Base-by-base conservation (phyloP, 805 yeast genomes). In the Hermanozyma aechmeae region DNA sequence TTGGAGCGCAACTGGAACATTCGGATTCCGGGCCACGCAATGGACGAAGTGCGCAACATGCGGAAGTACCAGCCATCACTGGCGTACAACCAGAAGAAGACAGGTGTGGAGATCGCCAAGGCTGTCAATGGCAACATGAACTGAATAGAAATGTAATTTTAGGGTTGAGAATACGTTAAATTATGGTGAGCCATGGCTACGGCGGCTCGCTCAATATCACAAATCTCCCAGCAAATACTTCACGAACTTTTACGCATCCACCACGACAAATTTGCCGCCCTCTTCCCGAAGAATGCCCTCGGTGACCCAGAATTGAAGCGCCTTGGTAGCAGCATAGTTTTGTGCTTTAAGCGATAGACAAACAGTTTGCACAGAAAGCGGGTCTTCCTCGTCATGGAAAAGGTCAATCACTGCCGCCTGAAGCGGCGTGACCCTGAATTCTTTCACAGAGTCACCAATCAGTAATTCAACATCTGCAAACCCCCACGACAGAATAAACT, bases 1-100 rank as follows among this genome's bases (percentile, higher is more conserved):
- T 63, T 92, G 43, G 95, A 86, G 45, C 73, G 82, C 44, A 86
- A 87, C 53, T 89, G 96, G 96, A 87, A 89, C 53, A 84, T 92
- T 31, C 74, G 93, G 42, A 73, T 89, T 17, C 97, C 98, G 0
- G 98, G 97, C 4, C 86, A 76, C 53, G 73, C 93, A 8, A 76
- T 85, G 39, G 98, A 89, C 56, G 97, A 87, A 45, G 79, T 89
- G 25, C 67, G 96, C 45, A 69, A 75, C 46, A 73, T 79, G 13
- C 65, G 86, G 45, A 80, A 76, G 50, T 77, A 81, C 71, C 73
- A 68, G 30, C 82, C 89, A 7, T 72, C 75, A 28, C 44, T 65
- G 13, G 57, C 69, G 15, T 81, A 81, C 45, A 69, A 65, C 30
- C 82, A 79, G 40, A 79, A 80, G 54, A 53, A 79, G 23, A 71